A percentile compares a stretch with the other conserved stretches of the same genome.
These are phyloP conservation scores for Citrus australasica DNA, from an alignment of 345 rosid species.

Conservation along the genomic window DNA sequence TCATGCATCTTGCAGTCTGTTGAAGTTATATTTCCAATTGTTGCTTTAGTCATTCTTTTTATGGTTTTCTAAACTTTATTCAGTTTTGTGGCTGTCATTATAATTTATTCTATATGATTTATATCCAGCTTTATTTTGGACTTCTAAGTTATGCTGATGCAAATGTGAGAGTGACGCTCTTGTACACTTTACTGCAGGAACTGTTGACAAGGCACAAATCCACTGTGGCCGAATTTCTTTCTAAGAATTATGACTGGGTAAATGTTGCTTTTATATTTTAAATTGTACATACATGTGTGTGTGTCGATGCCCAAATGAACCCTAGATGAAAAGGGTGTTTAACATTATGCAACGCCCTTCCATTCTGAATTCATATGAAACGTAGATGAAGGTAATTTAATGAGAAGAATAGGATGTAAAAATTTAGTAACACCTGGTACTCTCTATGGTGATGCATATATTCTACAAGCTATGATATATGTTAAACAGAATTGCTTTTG, in stretches of 20 bases:
- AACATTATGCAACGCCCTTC: background rate
- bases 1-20: background rate
- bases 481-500: background rate
- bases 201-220: constrained; percentile 97
- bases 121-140: background rate
- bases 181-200: constrained; percentile 53
- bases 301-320: background rate
- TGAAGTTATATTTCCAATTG: background rate
- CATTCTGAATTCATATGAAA: background rate
- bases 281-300: too few relatives aligned
- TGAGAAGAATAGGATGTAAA: background rate
- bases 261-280: constrained; percentile 15
- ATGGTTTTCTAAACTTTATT: background rate
- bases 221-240: constrained; percentile 93
- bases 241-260: constrained; percentile 93
- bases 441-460: background rate
- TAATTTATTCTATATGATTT: background rate
- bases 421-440: background rate
- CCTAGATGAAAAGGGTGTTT: background rate
- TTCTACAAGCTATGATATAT: background rate
- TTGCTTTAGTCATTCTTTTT: background rate
- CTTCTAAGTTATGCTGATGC: constrained; percentile 3
- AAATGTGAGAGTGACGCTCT: constrained; percentile 14
- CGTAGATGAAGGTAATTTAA: background rate
- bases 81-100: background rate